phyloP scores from a whole-genome alignment of 345 rosid genomes.

The Jatropha curcas region DNA sequence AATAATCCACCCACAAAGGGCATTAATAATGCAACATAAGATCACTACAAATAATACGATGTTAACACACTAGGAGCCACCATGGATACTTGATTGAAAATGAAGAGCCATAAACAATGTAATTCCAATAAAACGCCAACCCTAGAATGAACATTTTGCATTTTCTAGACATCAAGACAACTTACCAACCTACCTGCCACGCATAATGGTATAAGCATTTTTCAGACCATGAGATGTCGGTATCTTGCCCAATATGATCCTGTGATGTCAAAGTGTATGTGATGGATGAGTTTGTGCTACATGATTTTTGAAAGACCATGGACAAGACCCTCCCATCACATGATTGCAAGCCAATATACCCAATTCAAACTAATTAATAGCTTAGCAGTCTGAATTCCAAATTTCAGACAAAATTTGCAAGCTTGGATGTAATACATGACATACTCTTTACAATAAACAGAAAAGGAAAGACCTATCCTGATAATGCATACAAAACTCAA shows the following conservation, averaged over 20 bases:
- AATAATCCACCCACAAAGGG: slow-evolving; percentile 4
- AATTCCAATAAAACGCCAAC: slow-evolving; percentile 22
- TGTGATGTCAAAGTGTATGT: slow-evolving; percentile 59
- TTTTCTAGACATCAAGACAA: slow-evolving; percentile 40
- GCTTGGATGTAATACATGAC: background rate
- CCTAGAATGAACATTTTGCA: slow-evolving; percentile 13
- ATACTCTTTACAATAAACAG: background rate
- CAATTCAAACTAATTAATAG: slow-evolving; percentile 13
- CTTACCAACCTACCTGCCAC: slow-evolving; percentile 97
- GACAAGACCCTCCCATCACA: background rate
- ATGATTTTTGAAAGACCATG: slow-evolving; percentile 5
- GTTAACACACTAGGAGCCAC: slow-evolving; percentile 9
- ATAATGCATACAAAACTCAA: slow-evolving; percentile 4
- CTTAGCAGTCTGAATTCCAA: slow-evolving; percentile 17
- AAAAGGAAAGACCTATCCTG: background rate
- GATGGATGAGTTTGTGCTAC: slow-evolving; percentile 22
- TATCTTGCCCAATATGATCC: slow-evolving; percentile 96
- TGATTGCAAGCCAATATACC: background rate
- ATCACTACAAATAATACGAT: background rate
- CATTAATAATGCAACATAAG: background rate
- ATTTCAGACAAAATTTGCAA: slow-evolving; percentile 6
- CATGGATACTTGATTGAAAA: slow-evolving; percentile 3
- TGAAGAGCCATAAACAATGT: slow-evolving; percentile 13
- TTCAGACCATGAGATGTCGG: slow-evolving; percentile 82
- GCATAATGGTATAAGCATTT: slow-evolving; percentile 80